phyloP scores from a whole-genome alignment of 2,329 filamentous ascomycete species.

The Pseudogymnoascus sp. region DNA sequence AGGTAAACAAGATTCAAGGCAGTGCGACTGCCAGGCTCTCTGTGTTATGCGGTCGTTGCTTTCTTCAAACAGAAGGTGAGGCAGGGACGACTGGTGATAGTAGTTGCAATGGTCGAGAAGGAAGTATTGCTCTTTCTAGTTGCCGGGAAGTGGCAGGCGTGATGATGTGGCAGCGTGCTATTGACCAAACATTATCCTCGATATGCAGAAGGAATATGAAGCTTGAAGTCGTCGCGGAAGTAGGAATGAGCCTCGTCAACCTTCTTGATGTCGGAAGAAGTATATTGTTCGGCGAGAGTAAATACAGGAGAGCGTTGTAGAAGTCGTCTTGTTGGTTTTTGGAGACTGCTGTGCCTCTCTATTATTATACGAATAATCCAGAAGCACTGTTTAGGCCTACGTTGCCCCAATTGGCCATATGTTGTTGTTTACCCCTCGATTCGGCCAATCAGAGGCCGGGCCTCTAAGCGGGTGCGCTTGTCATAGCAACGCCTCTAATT shows the following conservation, averaged over 20 bases:
- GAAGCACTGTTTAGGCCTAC: constrained; percentile 4
- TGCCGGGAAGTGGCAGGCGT: constrained; percentile 1
- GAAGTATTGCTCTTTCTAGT: not conserved
- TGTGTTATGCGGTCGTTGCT: not conserved
- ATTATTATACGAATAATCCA: constrained; percentile 9
- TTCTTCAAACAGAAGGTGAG: not conserved
- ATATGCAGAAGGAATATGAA: not conserved
- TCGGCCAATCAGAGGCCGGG: not conserved
- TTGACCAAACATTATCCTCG: constrained; percentile 6
- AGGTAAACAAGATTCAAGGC: constrained; percentile 8
- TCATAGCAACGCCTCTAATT: constrained; percentile 10
- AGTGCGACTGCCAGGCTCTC: constrained; percentile 3
- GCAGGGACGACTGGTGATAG: not conserved
- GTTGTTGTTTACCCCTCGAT: constrained; percentile 10
- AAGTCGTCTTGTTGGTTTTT: not conserved
- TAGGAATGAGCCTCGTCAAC: not conserved
- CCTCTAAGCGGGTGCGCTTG: not conserved
- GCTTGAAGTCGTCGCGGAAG: not conserved
- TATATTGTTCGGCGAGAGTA: not conserved
- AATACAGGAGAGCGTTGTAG: not conserved
- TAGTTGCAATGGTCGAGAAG: not conserved
- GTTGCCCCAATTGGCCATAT: constrained; percentile 9
- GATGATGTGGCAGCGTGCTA: constrained; percentile 7
- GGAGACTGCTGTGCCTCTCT: constrained; percentile 5
- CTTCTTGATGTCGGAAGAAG: not conserved